Evolutionary conservation across 2,329 filamentous ascomycete genomes (phyloP).

Genomic region (Xylariaceae sp.): DNA sequence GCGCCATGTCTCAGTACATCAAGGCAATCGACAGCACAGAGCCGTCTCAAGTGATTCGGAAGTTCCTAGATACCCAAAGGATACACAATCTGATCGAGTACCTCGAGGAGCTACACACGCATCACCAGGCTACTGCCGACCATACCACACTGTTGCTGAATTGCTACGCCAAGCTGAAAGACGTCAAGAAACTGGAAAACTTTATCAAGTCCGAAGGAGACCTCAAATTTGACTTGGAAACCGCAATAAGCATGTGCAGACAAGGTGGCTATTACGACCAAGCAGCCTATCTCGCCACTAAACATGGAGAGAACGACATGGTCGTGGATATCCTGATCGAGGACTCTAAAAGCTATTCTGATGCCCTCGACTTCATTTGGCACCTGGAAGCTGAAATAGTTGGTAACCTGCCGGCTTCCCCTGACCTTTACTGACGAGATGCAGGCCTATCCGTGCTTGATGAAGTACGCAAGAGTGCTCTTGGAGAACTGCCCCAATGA

Average conservation of each 20-base stretch:
- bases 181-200: conserved; percentile 89
- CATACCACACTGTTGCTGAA: conserved; percentile 93
- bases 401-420: conserved; percentile 26
- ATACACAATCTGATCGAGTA: conserved; percentile 98
- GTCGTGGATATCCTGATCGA: conserved; percentile 95
- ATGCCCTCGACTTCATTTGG: conserved; percentile 88
- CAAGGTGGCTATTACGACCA: conserved; percentile 97
- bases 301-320: conserved; percentile 87
- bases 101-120: conserved; percentile 90
- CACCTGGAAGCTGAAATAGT: conserved; percentile 71
- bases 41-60: conserved; percentile 91
- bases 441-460: conserved; percentile 77
- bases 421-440: neutral
- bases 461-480: conserved; percentile 90
- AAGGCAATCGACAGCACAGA: conserved; percentile 94
- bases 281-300: conserved; percentile 87
- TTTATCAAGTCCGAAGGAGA: conserved; percentile 96
- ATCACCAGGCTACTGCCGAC: conserved; percentile 85
- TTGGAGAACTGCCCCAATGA: conserved; percentile 78
- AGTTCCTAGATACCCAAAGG: conserved; percentile 94
- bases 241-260: conserved; percentile 93
- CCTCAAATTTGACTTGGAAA: conserved; percentile 93
- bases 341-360: conserved; percentile 82
- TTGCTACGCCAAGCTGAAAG: conserved; percentile 96
- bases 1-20: conserved; percentile 98